phyloP scores from a whole-genome alignment of 495 filamentous ascomycete genomes.

The Parachaetomium inaequale region DNA sequence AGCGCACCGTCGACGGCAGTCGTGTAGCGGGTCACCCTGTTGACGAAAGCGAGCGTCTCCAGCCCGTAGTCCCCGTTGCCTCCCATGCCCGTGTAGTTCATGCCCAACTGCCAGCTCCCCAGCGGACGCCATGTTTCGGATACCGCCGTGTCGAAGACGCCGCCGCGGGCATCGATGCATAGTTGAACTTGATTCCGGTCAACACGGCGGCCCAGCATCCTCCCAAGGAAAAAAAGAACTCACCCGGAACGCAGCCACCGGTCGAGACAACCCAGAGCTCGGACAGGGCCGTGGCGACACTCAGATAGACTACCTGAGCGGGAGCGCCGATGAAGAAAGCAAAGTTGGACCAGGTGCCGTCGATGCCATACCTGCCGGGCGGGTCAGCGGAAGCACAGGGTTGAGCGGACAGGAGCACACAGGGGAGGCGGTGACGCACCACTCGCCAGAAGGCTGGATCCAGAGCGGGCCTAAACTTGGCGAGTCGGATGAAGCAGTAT shows the following conservation, averaged over 20 bases:
- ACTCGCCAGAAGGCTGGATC: conserved; percentile 43
- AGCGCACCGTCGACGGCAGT: conserved; percentile 47
- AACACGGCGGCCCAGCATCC: conserved; percentile 25
- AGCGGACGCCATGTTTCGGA: conserved; percentile 57
- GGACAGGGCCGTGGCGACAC: conserved; percentile 53
- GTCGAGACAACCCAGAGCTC: conserved; percentile 56
- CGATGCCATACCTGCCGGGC: conserved; percentile 44
- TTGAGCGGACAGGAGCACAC: background rate
- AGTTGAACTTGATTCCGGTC: conserved; percentile 34
- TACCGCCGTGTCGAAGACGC: conserved; percentile 45
- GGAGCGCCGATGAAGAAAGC: conserved; percentile 55
- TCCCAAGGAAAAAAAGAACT: conserved; percentile 13
- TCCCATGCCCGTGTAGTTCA: conserved; percentile 50
- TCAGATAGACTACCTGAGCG: conserved; percentile 54
- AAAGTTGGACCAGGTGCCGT: conserved; percentile 53
- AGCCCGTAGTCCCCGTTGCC: conserved; percentile 58
- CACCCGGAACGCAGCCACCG: conserved; percentile 48
- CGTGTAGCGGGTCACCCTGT: conserved; percentile 37
- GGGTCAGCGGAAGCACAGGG: conserved; percentile 24
- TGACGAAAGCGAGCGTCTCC: conserved; percentile 50
- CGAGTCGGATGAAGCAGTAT: conserved; percentile 8
- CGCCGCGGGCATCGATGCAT: conserved; percentile 49
- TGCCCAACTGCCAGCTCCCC: conserved; percentile 52
- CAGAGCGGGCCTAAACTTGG: conserved; percentile 30
- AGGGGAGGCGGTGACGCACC: conserved; percentile 32